Conservation (phyloP, 768 basidiomycete species). For the Amanita pseudoporphyria region DNA sequence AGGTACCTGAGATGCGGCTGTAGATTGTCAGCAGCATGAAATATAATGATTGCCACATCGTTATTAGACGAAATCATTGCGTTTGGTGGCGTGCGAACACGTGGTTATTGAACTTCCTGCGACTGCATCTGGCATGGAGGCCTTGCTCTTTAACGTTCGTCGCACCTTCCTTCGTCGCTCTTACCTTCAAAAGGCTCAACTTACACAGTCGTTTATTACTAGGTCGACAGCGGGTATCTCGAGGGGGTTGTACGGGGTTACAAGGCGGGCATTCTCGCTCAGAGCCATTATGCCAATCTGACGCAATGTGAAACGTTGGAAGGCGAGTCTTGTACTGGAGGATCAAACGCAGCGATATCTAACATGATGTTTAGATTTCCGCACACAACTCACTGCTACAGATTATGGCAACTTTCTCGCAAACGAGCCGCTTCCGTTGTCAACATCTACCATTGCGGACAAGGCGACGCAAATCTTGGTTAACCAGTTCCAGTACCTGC, state of each 20-base stretch:
- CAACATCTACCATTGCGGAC: constrained; percentile 93
- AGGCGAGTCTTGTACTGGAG: constrained; percentile 39
- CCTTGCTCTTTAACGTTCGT: constrained; percentile 78
- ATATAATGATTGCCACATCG: no score
- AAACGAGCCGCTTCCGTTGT: constrained; percentile 89
- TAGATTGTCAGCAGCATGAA: no score
- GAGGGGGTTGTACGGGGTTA: constrained; percentile 86
- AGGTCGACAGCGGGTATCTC: constrained; percentile 70
- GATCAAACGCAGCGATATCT: background rate
- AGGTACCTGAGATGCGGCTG: no score
- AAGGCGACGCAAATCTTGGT: constrained; percentile 93
- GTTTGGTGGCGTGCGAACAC: constrained; percentile 5
- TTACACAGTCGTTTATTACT: constrained; percentile 15
- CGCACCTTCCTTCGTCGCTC: constrained; percentile 3
- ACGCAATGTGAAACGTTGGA: constrained; percentile 97
- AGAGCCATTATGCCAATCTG: constrained; percentile 85
- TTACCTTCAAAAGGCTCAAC: constrained; percentile 12
- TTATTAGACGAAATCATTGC: no score
- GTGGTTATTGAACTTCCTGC: background rate
- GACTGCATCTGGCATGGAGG: constrained; percentile 55
- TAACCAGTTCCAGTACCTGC: constrained; percentile 93
- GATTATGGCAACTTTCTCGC: constrained; percentile 99
- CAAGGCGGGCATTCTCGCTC: constrained; percentile 85
- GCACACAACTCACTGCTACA: constrained; percentile 90
- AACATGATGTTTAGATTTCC: constrained; percentile 54